phyloP scores from a whole-genome alignment of 768 basidiomycete species.

The Tremella yokohamensis region DNA sequence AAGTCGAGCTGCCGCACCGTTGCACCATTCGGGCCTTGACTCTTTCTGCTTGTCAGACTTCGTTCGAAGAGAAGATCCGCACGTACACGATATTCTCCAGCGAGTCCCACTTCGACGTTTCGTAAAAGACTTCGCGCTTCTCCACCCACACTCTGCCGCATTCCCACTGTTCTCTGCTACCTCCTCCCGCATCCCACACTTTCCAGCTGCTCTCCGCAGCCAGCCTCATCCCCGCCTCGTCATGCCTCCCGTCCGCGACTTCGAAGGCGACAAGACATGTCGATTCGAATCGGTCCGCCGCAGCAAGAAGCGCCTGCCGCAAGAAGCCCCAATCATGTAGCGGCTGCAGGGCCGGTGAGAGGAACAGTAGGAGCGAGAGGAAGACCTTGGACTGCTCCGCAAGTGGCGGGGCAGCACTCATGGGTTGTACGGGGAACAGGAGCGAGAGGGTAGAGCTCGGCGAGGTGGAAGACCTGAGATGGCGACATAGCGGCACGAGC shows the following conservation, averaged over 20 bases:
- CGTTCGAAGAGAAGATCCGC: slow-evolving; percentile 36
- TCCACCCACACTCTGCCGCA: slow-evolving; percentile 94
- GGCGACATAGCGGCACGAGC: slow-evolving; percentile 48
- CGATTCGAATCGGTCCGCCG: slow-evolving; percentile 85
- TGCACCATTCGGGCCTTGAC: slow-evolving; percentile 36
- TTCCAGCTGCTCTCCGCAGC: slow-evolving; percentile 83
- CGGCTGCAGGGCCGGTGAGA: slow-evolving; percentile 69
- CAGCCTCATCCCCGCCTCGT: slow-evolving; percentile 74
- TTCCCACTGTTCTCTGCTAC: slow-evolving; percentile 65
- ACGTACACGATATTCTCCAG: slow-evolving; percentile 62
- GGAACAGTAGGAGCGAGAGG: slow-evolving; percentile 68
- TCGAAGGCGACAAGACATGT: slow-evolving; percentile 83
- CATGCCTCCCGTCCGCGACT: slow-evolving; percentile 66
- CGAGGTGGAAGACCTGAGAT: slow-evolving; percentile 59
- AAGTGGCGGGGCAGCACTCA: slow-evolving; percentile 45
- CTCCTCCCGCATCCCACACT: slow-evolving; percentile 60
- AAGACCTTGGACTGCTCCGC: slow-evolving; percentile 65
- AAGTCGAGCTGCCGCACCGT: slow-evolving; percentile 66
- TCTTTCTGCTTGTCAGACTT: slow-evolving; percentile 45
- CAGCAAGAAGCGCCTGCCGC: slow-evolving; percentile 64
- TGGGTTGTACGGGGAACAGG: slow-evolving; percentile 53
- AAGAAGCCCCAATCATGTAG: slow-evolving; percentile 65
- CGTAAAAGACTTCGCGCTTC: slow-evolving; percentile 90
- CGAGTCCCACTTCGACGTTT: slow-evolving; percentile 72
- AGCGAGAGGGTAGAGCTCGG: slow-evolving; percentile 61